Evolutionary conservation across 106 monocot genomes (phyloP).

Genomic region (Dactylorhiza incarnata): DNA sequence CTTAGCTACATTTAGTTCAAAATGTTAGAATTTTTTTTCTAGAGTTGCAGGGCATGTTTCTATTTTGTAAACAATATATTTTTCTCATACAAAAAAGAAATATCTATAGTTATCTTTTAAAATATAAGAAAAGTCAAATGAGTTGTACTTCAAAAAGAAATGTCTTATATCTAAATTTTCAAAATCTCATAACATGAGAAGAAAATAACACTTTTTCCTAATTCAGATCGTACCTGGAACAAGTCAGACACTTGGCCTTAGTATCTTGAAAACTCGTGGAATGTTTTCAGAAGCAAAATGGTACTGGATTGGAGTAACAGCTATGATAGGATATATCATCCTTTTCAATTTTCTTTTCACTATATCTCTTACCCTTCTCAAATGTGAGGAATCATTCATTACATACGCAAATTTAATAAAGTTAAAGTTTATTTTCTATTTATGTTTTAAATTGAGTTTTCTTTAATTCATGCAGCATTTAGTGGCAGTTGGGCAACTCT

Average conservation of each 20-base stretch:
- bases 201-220: not conserved
- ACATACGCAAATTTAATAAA: not conserved
- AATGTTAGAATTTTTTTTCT: too few relatives aligned
- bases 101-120: not conserved
- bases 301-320: constrained; percentile 50
- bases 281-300: constrained; percentile 44
- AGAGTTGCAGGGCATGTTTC: too few relatives aligned
- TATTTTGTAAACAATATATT: not conserved
- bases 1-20: too few relatives aligned
- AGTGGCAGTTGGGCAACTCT: not conserved
- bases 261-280: constrained; percentile 28
- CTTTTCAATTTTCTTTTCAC: constrained; percentile 37
- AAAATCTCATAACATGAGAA: not conserved
- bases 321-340: constrained; percentile 29
- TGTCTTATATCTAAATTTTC: not conserved
- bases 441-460: not conserved
- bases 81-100: not conserved
- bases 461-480: not conserved
- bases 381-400: constrained; percentile 24
- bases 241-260: constrained; percentile 21
- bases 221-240: constrained; percentile 11
- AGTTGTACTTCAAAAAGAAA: not conserved
- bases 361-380: constrained; percentile 24
- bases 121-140: not conserved
- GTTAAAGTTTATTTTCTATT: not conserved